Conservation (phyloP, 2,329 filamentous ascomycete species). For the Fusarium nanum region DNA sequence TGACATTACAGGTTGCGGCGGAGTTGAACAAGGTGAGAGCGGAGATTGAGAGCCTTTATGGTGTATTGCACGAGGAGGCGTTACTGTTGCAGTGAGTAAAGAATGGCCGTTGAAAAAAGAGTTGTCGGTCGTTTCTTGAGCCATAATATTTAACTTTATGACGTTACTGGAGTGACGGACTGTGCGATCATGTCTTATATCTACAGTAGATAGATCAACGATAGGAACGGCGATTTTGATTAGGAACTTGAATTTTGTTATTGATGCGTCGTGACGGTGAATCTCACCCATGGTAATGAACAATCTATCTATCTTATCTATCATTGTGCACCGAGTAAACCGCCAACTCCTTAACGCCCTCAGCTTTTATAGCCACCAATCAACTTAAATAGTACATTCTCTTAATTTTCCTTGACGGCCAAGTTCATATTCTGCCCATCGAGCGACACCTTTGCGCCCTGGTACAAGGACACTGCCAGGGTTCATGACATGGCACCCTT, state of each 20-base stretch:
- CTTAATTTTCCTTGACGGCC: slow-evolving; percentile 70
- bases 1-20: slow-evolving; percentile 74
- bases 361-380: background rate
- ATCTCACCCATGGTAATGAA: background rate
- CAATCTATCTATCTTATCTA: slow-evolving; percentile 22
- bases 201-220: slow-evolving; percentile 1
- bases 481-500: slow-evolving; percentile 96
- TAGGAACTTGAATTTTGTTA: background rate
- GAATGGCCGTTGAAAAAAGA: background rate
- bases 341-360: slow-evolving; percentile 13
- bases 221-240: slow-evolving; percentile 1
- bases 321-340: slow-evolving; percentile 26
- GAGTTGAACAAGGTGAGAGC: slow-evolving; percentile 70
- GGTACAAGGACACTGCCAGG: slow-evolving; percentile 80
- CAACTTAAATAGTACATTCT: slow-evolving; percentile 68
- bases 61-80: slow-evolving; percentile 70
- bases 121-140: slow-evolving; percentile 16
- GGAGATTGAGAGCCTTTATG: slow-evolving; percentile 73
- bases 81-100: slow-evolving; percentile 63
- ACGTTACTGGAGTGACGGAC: background rate
- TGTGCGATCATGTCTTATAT: background rate
- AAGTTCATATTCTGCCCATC: slow-evolving; percentile 90
- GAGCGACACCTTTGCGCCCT: slow-evolving; percentile 74
- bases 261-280: background rate
- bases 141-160: background rate